These are phyloP conservation scores for Polyporus arcularius DNA, from an alignment of 768 basidiomycete genomes.

Conservation along the genomic window DNA sequence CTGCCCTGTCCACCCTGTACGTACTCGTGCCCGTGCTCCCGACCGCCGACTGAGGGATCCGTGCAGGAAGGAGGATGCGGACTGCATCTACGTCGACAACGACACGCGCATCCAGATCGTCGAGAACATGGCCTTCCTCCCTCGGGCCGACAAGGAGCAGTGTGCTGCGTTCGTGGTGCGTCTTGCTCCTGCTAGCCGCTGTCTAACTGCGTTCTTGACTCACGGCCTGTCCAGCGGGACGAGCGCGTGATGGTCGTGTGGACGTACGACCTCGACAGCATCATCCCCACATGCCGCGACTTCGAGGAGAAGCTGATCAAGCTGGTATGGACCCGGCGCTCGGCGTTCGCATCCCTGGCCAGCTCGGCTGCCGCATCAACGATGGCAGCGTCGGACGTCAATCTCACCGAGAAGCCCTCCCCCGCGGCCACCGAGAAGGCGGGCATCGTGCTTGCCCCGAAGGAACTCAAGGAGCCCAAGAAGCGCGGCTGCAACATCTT, in stretches of 20 bases:
- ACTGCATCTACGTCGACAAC: constrained; percentile 67
- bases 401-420: constrained; percentile 52
- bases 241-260: constrained; percentile 83
- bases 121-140: constrained; percentile 65
- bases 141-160: constrained; percentile 86
- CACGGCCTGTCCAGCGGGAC: constrained; percentile 56
- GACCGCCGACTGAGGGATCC: constrained; percentile 1
- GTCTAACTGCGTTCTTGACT: neutral
- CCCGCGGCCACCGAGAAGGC: constrained; percentile 24
- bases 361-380: constrained; percentile 42
- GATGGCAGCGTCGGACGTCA: constrained; percentile 47
- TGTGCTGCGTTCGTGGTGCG: constrained; percentile 84
- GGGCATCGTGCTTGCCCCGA: constrained; percentile 19
- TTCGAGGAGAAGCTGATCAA: constrained; percentile 80
- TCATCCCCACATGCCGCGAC: constrained; percentile 72
- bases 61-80: constrained; percentile 58
- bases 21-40: constrained; percentile 26
- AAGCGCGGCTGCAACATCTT: constrained; percentile 26
- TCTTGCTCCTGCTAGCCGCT: constrained; percentile 9
- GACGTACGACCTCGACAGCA: constrained; percentile 80
- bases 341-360: constrained; percentile 40
- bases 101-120: constrained; percentile 89
- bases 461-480: constrained; percentile 15
- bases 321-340: constrained; percentile 66
- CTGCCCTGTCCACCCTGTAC: constrained; percentile 70